Evolutionary conservation across 345 rosid species (phyloP).

Genomic region (Camelina neglecta): DNA sequence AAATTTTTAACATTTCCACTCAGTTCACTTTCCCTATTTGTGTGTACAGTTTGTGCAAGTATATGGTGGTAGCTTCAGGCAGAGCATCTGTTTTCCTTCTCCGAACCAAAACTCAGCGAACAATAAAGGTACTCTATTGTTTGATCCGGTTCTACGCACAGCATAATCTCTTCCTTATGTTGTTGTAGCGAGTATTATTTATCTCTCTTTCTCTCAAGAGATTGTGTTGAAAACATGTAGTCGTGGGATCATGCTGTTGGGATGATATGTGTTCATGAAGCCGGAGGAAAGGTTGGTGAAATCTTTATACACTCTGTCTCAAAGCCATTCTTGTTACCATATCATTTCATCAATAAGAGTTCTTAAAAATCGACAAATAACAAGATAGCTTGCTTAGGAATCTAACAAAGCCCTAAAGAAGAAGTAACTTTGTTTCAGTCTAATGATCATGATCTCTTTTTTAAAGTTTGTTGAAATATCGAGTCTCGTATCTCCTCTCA

Average conservation of each 20-base stretch:
- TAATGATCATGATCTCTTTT: background rate
- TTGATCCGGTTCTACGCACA: background rate
- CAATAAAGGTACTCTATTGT: slow-evolving; percentile 53
- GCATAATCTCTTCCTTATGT: background rate
- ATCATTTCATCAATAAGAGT: background rate
- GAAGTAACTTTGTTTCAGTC: too few species aligned
- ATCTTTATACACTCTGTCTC: background rate
- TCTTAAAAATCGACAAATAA: background rate
- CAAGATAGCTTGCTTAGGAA: background rate
- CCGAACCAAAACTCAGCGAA: slow-evolving; percentile 44
- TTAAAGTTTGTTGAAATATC: slow-evolving; percentile 10
- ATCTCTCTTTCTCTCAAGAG: slow-evolving; percentile 1
- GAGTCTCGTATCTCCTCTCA: slow-evolving; percentile 17
- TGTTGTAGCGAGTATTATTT: background rate
- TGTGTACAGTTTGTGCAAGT: slow-evolving; percentile 71
- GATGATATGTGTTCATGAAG: slow-evolving; percentile 81
- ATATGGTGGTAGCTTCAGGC: slow-evolving; percentile 80
- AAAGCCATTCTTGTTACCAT: background rate
- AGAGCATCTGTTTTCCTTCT: slow-evolving; percentile 64
- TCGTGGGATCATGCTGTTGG: slow-evolving; percentile 99
- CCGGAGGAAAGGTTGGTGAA: slow-evolving; percentile 80
- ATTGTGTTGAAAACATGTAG: slow-evolving; percentile 47
- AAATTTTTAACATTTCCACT: slow-evolving; percentile 20
- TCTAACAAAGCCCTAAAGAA: background rate
- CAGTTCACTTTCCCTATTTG: slow-evolving; percentile 22